Percentiles rank a stretch among this genome's conserved stretches.
These are phyloP conservation scores for Annona cherimola DNA, from an alignment of 164 flowering plant species.

Conservation along the genomic window DNA sequence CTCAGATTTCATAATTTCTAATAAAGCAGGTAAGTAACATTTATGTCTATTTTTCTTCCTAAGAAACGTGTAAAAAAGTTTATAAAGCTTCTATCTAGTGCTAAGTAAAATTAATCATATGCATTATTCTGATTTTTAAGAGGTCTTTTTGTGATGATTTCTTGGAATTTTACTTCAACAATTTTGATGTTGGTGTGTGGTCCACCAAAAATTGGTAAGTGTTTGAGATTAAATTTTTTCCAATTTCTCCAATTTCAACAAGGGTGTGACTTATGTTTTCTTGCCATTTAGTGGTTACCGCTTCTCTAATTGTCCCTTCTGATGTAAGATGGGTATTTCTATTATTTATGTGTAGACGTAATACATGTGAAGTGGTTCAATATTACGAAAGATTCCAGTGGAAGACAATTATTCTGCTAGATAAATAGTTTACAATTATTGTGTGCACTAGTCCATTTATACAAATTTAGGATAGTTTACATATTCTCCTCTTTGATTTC, in stretches of 20 bases:
- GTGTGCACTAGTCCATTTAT: no score
- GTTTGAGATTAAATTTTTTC: neutral
- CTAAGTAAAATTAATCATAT: neutral
- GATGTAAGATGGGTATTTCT: neutral
- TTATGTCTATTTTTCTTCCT: neutral
- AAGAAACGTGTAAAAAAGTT: neutral
- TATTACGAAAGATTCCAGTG: slow-evolving; percentile 59
- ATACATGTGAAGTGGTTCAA: slow-evolving; percentile 49
- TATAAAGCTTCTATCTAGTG: neutral
- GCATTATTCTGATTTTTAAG: slow-evolving; percentile 55
- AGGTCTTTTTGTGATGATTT: slow-evolving; percentile 75
- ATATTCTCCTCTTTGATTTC: no score
- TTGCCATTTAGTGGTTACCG: neutral
- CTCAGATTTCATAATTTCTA: slow-evolving; percentile 36
- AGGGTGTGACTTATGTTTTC: no score
- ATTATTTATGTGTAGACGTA: slow-evolving; percentile 43
- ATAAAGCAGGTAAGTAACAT: slow-evolving; percentile 45
- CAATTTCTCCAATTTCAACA: neutral
- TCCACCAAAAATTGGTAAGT: slow-evolving; percentile 71
- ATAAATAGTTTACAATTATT: slow-evolving; percentile 27
- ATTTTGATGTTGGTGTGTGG: slow-evolving; percentile 80
- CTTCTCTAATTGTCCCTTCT: no score
- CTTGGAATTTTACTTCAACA: slow-evolving; percentile 72
- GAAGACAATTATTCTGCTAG: slow-evolving; percentile 74
- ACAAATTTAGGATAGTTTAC: no score